Conservation (phyloP, 768 basidiomycete species). For the Lactarius vividus region DNA sequence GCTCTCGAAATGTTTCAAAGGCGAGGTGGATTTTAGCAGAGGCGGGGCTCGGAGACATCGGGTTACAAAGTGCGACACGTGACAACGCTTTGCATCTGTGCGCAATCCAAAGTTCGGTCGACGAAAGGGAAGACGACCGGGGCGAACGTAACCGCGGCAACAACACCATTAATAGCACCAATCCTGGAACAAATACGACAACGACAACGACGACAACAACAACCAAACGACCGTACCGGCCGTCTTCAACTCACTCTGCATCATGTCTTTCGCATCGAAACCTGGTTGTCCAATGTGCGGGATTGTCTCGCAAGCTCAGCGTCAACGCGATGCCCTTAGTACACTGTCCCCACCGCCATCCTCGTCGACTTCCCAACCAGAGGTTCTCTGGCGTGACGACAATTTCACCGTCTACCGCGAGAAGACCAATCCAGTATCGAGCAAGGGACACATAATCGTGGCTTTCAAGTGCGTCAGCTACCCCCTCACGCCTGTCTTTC, state of each 20-base stretch:
- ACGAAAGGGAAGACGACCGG: not conserved
- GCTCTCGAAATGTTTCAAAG: constrained; percentile 64
- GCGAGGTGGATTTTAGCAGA: constrained; percentile 31
- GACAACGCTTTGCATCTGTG: not conserved
- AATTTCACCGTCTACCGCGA: constrained; percentile 76
- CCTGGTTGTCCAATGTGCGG: constrained; percentile 76
- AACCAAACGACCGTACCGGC: not conserved
- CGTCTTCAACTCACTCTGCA: not conserved
- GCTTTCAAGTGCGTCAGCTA: constrained; percentile 64
- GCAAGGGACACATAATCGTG: constrained; percentile 66
- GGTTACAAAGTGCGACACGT: constrained; percentile 15
- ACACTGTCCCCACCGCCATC: constrained; percentile 48
- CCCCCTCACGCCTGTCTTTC: constrained; percentile 11
- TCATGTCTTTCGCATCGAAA: constrained; percentile 57
- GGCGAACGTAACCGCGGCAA: no score
- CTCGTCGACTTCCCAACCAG: constrained; percentile 46
- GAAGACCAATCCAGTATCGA: constrained; percentile 67
- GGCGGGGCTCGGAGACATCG: constrained; percentile 1
- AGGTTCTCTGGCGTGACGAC: constrained; percentile 72
- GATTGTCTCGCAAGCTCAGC: constrained; percentile 57
- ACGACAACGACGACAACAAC: not conserved
- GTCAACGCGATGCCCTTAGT: constrained; percentile 36
- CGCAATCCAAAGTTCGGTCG: not conserved
- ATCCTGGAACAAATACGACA: not conserved
- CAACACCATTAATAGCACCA: not conserved